Evolutionary conservation across 306 rosid species (phyloP).

Genomic region (Quercus rubra): DNA sequence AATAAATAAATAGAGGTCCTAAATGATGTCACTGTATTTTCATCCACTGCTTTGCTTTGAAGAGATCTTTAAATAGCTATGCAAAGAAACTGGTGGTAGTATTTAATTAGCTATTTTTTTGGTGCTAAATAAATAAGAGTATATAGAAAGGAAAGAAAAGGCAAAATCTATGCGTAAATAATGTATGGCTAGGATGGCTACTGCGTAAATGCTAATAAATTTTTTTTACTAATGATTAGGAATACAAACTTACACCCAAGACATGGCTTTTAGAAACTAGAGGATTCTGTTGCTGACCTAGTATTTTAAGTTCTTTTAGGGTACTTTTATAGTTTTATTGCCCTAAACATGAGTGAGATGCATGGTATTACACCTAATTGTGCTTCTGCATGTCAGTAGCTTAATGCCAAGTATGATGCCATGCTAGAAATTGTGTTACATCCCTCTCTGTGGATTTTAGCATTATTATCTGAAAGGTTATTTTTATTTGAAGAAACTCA

Average conservation of each 20-base stretch:
- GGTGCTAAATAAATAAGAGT: too few relatives aligned
- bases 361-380: background rate
- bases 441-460: background rate
- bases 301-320: background rate
- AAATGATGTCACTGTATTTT: too few relatives aligned
- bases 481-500: background rate
- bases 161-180: too few relatives aligned
- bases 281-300: background rate
- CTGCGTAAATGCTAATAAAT: background rate
- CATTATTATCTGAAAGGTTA: background rate
- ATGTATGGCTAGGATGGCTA: background rate
- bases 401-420: background rate
- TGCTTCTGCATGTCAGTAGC: background rate
- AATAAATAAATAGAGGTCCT: too few relatives aligned
- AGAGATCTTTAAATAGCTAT: too few relatives aligned
- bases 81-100: too few relatives aligned
- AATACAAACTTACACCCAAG: background rate
- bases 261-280: background rate
- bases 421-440: background rate
- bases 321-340: background rate
- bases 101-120: too few relatives aligned
- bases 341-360: background rate
- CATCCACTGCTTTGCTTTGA: too few relatives aligned
- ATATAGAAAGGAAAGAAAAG: too few relatives aligned
- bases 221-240: background rate